Percentiles rank a stretch among this genome's conserved stretches.
These are phyloP conservation scores for Nevesoporus exiguus DNA, from an alignment of 768 basidiomycete genomes.

Conservation along the genomic window DNA sequence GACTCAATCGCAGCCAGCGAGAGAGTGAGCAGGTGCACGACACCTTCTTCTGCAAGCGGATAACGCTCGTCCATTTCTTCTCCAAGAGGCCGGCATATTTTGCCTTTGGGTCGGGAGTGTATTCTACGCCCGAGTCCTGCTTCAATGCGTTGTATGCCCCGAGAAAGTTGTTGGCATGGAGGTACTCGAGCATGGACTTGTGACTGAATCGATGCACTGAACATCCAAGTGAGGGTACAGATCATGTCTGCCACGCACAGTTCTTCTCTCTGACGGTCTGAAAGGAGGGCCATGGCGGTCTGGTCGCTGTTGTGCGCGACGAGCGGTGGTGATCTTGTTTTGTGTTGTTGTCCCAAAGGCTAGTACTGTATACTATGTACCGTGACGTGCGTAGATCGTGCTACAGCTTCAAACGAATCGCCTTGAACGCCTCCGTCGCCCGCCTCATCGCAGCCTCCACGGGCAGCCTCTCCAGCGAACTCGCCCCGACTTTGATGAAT, in stretches of 20 bases:
- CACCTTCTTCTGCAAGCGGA: constrained; percentile 93
- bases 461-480: constrained; percentile 24
- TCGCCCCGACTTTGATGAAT: constrained; percentile 23
- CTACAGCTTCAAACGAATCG: constrained; percentile 10
- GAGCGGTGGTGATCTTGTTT: constrained; percentile 26
- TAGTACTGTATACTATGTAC: no score
- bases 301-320: constrained; percentile 9
- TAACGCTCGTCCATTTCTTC: constrained; percentile 98
- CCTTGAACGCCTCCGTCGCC: constrained; percentile 21
- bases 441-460: constrained; percentile 24
- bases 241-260: constrained; percentile 34
- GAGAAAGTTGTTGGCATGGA: constrained; percentile 61
- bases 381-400: no score
- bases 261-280: constrained; percentile 46
- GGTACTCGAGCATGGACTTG: constrained; percentile 79
- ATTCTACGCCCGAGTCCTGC: constrained; percentile 53
- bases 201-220: constrained; percentile 45
- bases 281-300: constrained; percentile 39
- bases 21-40: constrained; percentile 14
- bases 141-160: constrained; percentile 61
- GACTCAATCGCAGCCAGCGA: constrained; percentile 2
- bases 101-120: constrained; percentile 80
- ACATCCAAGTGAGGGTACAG: constrained; percentile 2
- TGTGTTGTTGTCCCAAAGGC: constrained; percentile 29
- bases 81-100: constrained; percentile 85